These are phyloP conservation scores for Podospora appendiculata DNA, from an alignment of 495 filamentous ascomycete genomes.

Conservation along the genomic window DNA sequence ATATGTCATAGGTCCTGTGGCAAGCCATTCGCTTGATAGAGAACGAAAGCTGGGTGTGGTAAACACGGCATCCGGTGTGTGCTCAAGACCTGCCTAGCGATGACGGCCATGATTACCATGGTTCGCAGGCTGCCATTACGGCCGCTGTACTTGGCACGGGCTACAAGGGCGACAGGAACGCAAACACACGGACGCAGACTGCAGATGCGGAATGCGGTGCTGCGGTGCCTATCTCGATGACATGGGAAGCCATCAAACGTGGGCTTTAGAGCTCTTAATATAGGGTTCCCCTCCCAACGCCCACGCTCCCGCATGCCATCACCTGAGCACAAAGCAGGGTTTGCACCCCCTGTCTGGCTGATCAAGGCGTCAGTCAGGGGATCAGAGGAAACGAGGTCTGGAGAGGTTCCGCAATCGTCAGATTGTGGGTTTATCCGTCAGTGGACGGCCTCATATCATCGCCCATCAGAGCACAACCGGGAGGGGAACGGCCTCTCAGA, in stretches of 20 bases:
- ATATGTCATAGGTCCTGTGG: no score
- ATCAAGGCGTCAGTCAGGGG: constrained; percentile 13
- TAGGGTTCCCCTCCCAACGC: constrained; percentile 6
- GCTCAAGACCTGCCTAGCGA: background rate
- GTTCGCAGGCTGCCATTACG: background rate
- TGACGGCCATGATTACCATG: background rate
- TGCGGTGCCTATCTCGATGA: background rate
- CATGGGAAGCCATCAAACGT: background rate
- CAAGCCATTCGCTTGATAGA: no score
- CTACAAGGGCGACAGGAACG: background rate
- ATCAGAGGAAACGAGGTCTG: constrained; percentile 10
- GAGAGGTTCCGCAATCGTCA: constrained; percentile 18
- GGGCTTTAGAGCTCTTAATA: constrained; percentile 9
- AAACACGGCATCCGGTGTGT: no score
- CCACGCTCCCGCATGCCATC: constrained; percentile 14
- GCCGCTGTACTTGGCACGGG: background rate
- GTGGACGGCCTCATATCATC: constrained; percentile 11
- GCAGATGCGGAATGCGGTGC: background rate
- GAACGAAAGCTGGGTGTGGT: no score
- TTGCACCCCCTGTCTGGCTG: constrained; percentile 14
- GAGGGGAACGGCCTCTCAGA: constrained; percentile 11
- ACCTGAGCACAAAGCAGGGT: constrained; percentile 19
- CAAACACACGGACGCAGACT: background rate
- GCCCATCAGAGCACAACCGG: constrained; percentile 6
- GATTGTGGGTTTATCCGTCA: constrained; percentile 22